Evolutionary conservation across 78 protist species (phyloP), one percentile per base, ranked within the genome.

Genomic region (Dictyostelium purpureum): DNA sequence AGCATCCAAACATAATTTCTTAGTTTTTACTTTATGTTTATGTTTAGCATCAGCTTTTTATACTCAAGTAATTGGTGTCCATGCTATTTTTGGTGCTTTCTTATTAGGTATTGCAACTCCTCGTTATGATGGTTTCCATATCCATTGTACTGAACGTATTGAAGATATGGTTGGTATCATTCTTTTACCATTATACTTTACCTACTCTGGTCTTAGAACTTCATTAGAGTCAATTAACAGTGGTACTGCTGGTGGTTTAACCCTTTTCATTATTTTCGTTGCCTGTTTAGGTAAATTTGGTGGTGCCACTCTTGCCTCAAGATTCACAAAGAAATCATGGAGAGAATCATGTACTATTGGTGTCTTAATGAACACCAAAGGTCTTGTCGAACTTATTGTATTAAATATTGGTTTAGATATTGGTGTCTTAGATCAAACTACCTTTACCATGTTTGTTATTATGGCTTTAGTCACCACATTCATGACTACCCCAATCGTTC

Each of bases 281-380:
- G 91, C 95, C 35, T 75, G 79, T 71, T 21, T 83, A n/a, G 90
- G 90, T 56, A 83, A 83, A 57, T 56, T 83, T 40, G 80, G 71
- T 31, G 90, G 90, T 54, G 90, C 90, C 4, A 83, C 90, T 2
- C n/a, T 83, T 0, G 90, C 80, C 35, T 37, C 79, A 9, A 47
- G 47, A 37, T 83, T 63, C 71, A 54, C 73, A n/a, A 56, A 56
- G 9, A 83, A 71, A 21, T 24, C 88, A 63, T 89, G 93, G 94
- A 57, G 93, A 77, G 94, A 94, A 54, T 78, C 90, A 4, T 45
- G 76, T 19, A 90, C 95, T 10, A 79, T 88, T 42, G 96, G 94
- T 43, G 61, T 94, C 87, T 78, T 94, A 9, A 94, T 94, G 96
- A 94, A 94, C 56, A 94, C 96, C 51, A 88, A 89, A 45, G 96